phyloP scores from a whole-genome alignment of 2,329 filamentous ascomycete genomes.

The Seiridium cupressi region DNA sequence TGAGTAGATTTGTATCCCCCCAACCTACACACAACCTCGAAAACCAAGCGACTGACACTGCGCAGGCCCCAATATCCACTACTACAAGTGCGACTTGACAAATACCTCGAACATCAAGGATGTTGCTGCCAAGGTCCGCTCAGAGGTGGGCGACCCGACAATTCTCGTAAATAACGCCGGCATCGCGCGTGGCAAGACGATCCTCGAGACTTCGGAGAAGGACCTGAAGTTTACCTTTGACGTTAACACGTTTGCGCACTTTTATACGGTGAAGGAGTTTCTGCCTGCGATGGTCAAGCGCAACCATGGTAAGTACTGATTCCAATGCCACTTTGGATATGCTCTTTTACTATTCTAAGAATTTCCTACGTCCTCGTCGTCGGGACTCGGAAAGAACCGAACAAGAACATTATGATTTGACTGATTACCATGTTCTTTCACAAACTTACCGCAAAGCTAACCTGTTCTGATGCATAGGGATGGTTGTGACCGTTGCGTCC shows the following conservation, averaged over 20 bases:
- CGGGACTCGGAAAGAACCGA: no score
- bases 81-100: conserved; percentile 70
- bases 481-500: conserved; percentile 55
- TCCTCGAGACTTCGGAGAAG: conserved; percentile 41
- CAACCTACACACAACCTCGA: not conserved
- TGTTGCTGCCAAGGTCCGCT: conserved; percentile 39
- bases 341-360: no score
- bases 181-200: conserved; percentile 42
- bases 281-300: conserved; percentile 46
- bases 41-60: no score
- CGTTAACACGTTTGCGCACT: conserved; percentile 51
- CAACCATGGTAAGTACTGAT: conserved; percentile 39
- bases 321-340: no score
- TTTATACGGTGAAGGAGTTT: conserved; percentile 48
- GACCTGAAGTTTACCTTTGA: conserved; percentile 47
- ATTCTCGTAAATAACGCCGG: conserved; percentile 36
- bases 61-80: conserved; percentile 55
- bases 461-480: conserved; percentile 16
- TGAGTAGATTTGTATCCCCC: conserved; percentile 7
- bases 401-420: no score
- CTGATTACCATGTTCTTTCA: no score
- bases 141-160: conserved; percentile 31
- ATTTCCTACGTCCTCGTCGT: no score
- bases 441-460: no score
- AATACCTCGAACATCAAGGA: conserved; percentile 46